Percentiles rank a stretch among this genome's conserved stretches.
Evolutionary conservation across 176 grass and related monocot species (phyloP).

Genomic region (Stipa capillata): DNA sequence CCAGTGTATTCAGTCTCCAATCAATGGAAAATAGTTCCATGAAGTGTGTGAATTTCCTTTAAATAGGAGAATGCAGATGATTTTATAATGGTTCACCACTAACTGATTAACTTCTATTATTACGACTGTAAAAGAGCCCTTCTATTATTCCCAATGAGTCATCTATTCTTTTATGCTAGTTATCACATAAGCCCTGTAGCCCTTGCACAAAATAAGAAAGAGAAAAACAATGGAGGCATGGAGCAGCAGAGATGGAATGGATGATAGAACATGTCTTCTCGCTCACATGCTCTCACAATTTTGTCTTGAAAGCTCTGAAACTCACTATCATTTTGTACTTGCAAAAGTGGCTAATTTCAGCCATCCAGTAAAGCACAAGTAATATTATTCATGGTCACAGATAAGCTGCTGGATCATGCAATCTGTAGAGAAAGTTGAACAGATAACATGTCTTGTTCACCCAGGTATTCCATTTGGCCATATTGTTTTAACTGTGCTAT

Average conservation of each 20-base stretch:
- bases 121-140: too few species aligned
- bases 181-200: background rate
- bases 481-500: background rate
- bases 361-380: background rate
- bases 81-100: background rate
- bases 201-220: background rate
- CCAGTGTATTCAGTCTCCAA: background rate
- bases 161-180: background rate
- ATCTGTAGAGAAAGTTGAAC: background rate
- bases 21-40: background rate
- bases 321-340: background rate
- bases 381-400: background rate
- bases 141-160: too few species aligned
- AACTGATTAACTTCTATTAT: background rate
- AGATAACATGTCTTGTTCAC: background rate
- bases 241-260: background rate
- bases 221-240: background rate
- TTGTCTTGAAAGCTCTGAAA: background rate
- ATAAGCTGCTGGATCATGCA: background rate
- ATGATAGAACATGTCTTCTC: background rate
- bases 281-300: background rate
- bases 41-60: background rate
- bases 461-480: background rate
- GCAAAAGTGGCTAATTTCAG: background rate
- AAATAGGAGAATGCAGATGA: background rate